phyloP scores from a whole-genome alignment of 1,284 basidiomycete species.

The Mycosarcoma mackinlayi region DNA sequence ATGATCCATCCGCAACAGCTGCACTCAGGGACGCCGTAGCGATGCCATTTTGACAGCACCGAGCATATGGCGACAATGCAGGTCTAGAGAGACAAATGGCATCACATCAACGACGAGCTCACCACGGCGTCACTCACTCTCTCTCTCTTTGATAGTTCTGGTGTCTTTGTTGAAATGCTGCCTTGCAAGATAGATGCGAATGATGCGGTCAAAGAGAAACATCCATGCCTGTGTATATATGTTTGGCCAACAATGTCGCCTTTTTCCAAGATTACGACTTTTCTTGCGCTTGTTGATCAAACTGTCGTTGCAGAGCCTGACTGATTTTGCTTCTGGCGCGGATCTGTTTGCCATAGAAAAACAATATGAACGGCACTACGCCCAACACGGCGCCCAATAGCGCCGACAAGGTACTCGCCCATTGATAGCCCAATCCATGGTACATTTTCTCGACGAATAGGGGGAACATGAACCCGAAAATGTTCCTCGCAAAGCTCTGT shows the following conservation, averaged over 20 bases:
- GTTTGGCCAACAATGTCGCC: too few relatives aligned
- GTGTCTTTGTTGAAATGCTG: too few relatives aligned
- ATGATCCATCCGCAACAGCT: too few relatives aligned
- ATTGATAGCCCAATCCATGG: conserved; percentile 74
- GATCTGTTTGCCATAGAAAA: conserved; percentile 75
- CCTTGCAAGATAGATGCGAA: too few relatives aligned
- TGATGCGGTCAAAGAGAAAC: neutral
- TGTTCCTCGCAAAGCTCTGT: conserved; percentile 77
- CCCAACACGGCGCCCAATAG: conserved; percentile 74
- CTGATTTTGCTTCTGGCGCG: conserved; percentile 74
- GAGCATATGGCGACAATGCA: too few relatives aligned
- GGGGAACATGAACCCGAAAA: conserved; percentile 55
- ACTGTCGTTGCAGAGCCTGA: conserved; percentile 34
- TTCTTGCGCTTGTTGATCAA: conserved; percentile 10
- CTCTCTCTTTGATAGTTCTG: too few relatives aligned
- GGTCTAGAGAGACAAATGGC: too few relatives aligned
- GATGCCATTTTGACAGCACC: too few relatives aligned
- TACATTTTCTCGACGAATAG: conserved; percentile 72
- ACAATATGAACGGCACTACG: conserved; percentile 75
- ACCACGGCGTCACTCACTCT: too few relatives aligned
- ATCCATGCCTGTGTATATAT: too few relatives aligned
- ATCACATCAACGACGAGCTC: too few relatives aligned
- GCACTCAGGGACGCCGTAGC: too few relatives aligned
- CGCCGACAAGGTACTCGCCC: conserved; percentile 78
- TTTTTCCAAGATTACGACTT: conserved; percentile 13